These are phyloP conservation scores for Suillus ampliporus DNA, from an alignment of 768 basidiomycete species.

Conservation along the genomic window DNA sequence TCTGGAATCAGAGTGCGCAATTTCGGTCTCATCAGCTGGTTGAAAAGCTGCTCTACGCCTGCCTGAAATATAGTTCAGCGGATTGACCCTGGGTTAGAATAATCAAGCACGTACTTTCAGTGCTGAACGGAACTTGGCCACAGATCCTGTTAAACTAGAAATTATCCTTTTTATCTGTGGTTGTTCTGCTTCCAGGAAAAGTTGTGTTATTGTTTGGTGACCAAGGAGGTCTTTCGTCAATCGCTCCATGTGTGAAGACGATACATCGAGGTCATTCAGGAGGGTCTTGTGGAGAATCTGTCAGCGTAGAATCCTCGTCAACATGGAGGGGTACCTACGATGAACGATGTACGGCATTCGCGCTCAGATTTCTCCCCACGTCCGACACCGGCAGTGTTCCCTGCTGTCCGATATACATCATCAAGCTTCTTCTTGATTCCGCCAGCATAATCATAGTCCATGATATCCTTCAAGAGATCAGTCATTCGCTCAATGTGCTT, in stretches of 20 bases:
- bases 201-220: conserved; percentile 62
- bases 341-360: conserved; percentile 80
- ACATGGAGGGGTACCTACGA: conserved; percentile 57
- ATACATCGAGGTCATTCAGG: conserved; percentile 94
- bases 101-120: conserved; percentile 60
- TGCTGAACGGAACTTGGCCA: conserved; percentile 69
- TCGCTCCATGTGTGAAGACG: conserved; percentile 86
- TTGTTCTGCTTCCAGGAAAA: conserved; percentile 68
- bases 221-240: conserved; percentile 68
- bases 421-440: conserved; percentile 88
- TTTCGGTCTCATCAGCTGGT: conserved; percentile 88
- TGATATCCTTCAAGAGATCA: conserved; percentile 67
- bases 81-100: neutral
- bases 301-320: conserved; percentile 6
- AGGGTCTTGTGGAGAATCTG: conserved; percentile 59
- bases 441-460: conserved; percentile 84
- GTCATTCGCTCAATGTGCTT: conserved; percentile 62
- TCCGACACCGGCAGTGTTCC: conserved; percentile 46
- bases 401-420: conserved; percentile 73
- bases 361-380: conserved; percentile 79
- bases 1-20: conserved; percentile 85
- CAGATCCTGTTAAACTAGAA: conserved; percentile 56
- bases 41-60: conserved; percentile 94
- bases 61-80: conserved; percentile 48
- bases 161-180: conserved; percentile 53